These are phyloP conservation scores for Solanum commersonii DNA, from an alignment of 257 asterid genomes.

Conservation along the genomic window DNA sequence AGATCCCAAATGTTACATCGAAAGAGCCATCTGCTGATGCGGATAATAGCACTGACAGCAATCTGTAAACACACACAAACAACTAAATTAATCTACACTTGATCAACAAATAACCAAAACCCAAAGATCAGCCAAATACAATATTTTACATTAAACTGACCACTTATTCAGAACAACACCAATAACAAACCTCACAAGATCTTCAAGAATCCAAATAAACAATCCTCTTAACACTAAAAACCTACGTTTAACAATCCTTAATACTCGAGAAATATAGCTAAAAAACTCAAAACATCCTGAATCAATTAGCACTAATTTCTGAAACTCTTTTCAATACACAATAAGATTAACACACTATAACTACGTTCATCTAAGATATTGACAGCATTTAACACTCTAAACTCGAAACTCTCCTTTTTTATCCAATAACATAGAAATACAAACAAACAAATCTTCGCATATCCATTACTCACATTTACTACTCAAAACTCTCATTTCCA, in stretches of 20 bases:
- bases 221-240: neutral
- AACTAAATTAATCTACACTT: neutral
- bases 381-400: neutral
- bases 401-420: slow-evolving; percentile 17
- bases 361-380: neutral
- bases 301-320: neutral
- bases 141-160: neutral
- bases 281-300: neutral
- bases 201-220: neutral
- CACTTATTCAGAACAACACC: neutral
- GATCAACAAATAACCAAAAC: neutral
- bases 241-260: neutral
- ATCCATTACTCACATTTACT: neutral
- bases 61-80: slow-evolving; percentile 21
- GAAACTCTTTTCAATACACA: neutral
- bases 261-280: neutral
- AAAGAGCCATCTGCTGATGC: slow-evolving; percentile 42
- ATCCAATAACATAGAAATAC: neutral
- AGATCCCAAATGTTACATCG: slow-evolving; percentile 21
- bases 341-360: neutral
- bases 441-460: neutral
- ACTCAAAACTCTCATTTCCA: slow-evolving; percentile 1
- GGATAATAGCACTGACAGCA: slow-evolving; percentile 8
- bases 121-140: neutral
- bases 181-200: neutral